phyloP scores from a whole-genome alignment of 140 eudicot species.

The Anethum foeniculum region DNA sequence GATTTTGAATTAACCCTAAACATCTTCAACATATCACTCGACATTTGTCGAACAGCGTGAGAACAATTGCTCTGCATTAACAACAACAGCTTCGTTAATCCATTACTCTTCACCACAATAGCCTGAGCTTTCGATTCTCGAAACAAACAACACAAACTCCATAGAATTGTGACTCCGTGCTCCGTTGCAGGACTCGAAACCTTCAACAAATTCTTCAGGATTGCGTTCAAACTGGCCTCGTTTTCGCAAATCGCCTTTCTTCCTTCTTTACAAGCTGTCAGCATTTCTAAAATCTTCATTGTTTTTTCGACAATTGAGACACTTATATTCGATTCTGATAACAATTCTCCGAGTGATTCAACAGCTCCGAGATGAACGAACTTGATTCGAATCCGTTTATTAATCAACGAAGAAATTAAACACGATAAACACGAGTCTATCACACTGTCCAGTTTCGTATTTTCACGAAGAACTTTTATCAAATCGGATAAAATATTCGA shows the following conservation, averaged over 20 bases:
- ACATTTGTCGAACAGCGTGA: constrained; percentile 39
- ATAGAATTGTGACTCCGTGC: constrained; percentile 35
- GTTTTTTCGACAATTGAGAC: constrained; percentile 17
- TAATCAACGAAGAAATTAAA: constrained; percentile 14
- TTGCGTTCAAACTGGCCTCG: constrained; percentile 23
- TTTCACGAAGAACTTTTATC: constrained; percentile 4
- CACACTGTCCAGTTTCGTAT: constrained; percentile 5
- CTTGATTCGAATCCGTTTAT: constrained; percentile 14
- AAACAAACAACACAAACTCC: constrained; percentile 46
- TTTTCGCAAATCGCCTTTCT: constrained; percentile 29
- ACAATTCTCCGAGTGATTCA: constrained; percentile 7
- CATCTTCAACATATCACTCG: constrained; percentile 36
- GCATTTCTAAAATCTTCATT: constrained; percentile 35
- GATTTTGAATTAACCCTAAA: constrained; percentile 36
- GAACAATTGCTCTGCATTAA: constrained; percentile 50
- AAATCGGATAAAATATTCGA: constrained; percentile 16
- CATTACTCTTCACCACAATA: constrained; percentile 36
- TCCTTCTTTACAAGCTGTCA: constrained; percentile 35
- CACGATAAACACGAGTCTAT: constrained; percentile 23
- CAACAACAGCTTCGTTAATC: constrained; percentile 39
- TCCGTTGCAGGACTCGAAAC: constrained; percentile 40
- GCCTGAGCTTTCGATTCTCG: constrained; percentile 35
- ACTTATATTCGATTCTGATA: constrained; percentile 8
- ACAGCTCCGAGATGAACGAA: constrained; percentile 26
- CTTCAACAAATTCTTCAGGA: constrained; percentile 34